phyloP scores from a whole-genome alignment of 2,329 filamentous ascomycete species.

The Purpureocillium takamizusanense region DNA sequence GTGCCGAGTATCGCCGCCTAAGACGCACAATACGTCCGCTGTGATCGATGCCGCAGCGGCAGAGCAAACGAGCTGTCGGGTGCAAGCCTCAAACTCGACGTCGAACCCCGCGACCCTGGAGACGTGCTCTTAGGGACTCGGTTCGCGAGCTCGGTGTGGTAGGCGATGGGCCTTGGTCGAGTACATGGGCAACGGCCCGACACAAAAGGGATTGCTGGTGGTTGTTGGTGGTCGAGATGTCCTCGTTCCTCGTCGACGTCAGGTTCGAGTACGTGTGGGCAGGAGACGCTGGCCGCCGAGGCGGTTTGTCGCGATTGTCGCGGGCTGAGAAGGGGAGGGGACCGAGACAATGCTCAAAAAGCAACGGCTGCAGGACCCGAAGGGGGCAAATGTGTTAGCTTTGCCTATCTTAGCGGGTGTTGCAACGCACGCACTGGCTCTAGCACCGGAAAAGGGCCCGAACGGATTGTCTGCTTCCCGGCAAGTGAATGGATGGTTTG shows the following conservation, averaged over 20 bases:
- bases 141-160: not conserved
- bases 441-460: too few species aligned
- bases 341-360: conserved; percentile 5
- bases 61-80: not conserved
- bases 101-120: too few species aligned
- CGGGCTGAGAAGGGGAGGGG: not conserved
- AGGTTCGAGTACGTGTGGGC: not conserved
- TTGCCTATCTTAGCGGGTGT: too few species aligned
- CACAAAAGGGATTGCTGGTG: not conserved
- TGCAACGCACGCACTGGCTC: too few species aligned
- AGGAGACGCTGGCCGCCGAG: too few species aligned
- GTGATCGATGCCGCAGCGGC: not conserved
- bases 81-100: not conserved
- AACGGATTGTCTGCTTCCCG: too few species aligned
- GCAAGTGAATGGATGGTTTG: too few species aligned
- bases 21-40: not conserved
- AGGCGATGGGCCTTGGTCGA: not conserved
- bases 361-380: conserved; percentile 1
- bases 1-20: conserved; percentile 12
- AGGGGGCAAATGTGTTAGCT: not conserved
- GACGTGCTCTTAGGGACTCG: not conserved
- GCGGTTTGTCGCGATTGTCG: too few species aligned
- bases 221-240: too few species aligned
- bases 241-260: conserved; percentile 3
- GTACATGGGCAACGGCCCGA: not conserved